Conservation (phyloP, 352 stramenopile genomes). For the Phytophthora europaea region DNA sequence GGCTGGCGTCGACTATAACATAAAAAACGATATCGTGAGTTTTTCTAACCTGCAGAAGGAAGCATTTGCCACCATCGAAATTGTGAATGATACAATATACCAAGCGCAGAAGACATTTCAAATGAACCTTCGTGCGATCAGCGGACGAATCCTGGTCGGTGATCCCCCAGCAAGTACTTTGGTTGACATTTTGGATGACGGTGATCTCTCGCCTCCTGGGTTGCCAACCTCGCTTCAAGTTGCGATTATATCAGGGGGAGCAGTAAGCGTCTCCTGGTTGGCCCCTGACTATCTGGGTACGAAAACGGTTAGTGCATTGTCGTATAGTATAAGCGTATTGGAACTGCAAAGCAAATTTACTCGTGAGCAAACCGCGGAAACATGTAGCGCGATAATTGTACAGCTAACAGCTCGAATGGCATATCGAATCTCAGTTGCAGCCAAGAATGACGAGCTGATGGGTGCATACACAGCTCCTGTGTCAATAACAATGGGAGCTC, state of each 20-base stretch:
- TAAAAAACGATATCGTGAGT: constrained; percentile 15
- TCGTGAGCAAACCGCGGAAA: constrained; percentile 27
- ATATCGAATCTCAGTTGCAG: constrained; percentile 47
- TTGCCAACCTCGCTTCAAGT: constrained; percentile 25
- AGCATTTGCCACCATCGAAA: constrained; percentile 29
- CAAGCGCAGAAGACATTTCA: constrained; percentile 54
- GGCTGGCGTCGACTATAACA: constrained; percentile 43
- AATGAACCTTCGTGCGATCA: constrained; percentile 33
- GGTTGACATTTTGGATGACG: constrained; percentile 65
- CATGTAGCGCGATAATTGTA: constrained; percentile 26
- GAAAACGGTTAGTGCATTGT: constrained; percentile 37
- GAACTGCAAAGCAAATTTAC: constrained; percentile 19
- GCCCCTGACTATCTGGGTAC: constrained; percentile 43
- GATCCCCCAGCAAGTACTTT: constrained; percentile 1
- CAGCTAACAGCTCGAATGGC: constrained; percentile 37
- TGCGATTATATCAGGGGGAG: constrained; percentile 38
- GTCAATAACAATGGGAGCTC: constrained; percentile 28
- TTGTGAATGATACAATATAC: constrained; percentile 56
- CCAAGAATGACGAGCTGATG: constrained; percentile 32
- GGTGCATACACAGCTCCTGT: constrained; percentile 27
- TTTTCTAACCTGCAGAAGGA: constrained; percentile 41
- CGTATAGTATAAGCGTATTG: constrained; percentile 38
- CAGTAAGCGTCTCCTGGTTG: constrained; percentile 42
- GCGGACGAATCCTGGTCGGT: constrained; percentile 30
- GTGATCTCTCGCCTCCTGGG: constrained; percentile 54